These are phyloP conservation scores for Euphorbia pulcherrima DNA, from an alignment of 345 rosid species.

Conservation along the genomic window DNA sequence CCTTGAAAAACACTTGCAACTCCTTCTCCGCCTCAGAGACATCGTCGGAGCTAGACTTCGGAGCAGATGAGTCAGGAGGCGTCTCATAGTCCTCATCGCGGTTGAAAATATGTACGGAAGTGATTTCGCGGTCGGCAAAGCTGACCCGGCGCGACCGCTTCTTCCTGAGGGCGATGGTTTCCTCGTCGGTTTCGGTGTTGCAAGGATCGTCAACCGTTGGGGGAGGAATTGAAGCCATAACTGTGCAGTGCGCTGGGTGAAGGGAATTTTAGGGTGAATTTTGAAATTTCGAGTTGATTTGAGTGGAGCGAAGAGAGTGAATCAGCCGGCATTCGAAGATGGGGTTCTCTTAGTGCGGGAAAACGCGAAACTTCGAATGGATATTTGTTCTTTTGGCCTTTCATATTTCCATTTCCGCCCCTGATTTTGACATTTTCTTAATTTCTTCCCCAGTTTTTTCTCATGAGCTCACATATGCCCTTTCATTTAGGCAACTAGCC, in stretches of 20 bases:
- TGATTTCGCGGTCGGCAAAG: constrained; percentile 90
- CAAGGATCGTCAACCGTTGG: constrained; percentile 10
- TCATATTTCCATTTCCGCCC: not conserved
- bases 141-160: constrained; percentile 90
- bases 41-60: constrained; percentile 21
- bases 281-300: constrained; percentile 2
- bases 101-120: constrained; percentile 82
- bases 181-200: constrained; percentile 66
- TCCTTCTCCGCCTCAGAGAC: constrained; percentile 33
- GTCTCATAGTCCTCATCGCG: constrained; percentile 89
- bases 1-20: constrained; percentile 47
- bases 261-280: not conserved
- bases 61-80: constrained; percentile 42
- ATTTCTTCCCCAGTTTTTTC: not conserved
- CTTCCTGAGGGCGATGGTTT: constrained; percentile 52
- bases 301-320: not conserved
- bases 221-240: constrained; percentile 2
- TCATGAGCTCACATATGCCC: not conserved
- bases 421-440: not conserved
- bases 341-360: constrained; percentile 14
- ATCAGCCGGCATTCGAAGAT: not conserved
- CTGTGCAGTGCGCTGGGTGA: not conserved
- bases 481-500: too few species aligned
- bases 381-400: not conserved
- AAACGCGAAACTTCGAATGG: not conserved